Base-by-base conservation (phyloP, 2,329 filamentous ascomycete species). In the Cytospora schulzeri region DNA sequence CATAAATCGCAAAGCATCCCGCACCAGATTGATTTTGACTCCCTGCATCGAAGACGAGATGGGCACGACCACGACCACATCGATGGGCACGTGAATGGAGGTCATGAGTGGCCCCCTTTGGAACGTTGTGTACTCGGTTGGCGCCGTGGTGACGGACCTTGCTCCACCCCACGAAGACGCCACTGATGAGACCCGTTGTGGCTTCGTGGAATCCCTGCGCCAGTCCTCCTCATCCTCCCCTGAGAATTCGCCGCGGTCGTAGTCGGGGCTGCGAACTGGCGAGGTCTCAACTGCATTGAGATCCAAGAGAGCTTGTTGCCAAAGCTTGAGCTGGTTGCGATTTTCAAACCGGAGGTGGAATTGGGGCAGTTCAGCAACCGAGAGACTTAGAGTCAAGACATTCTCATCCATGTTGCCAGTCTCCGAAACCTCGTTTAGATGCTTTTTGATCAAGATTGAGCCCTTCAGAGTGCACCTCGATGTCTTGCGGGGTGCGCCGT, bases 11-110 rank as follows among this genome's bases (percentile, higher is more conserved):
- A 99, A 83, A 0, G 94, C 91, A 76, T 99, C 95, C 51, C 93
- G 89, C 17, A 99, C 87, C 1, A 99, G 83, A 67, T 94, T 96
- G 73, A 98, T 97, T 80, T 99, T 99, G 66, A 99, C 86, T n/a
- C 95, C 95, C 77, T 98, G 95, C 94, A 98, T 99, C 0, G 95
- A 98, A 1, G 94, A 96, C 0, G 95, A 98, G 7, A 99, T 93
- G 0, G 95, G 95, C 38, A 99, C 93, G 26, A 99, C 95, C 0
- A 98, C 92, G 0, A 99, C 94, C 33, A 99, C 88, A 73, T 99
- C 95, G 61, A 98, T 87, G 1, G 95, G 94, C 19, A 98, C 92
- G 74, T 99, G 95, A 56, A 94, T 76, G 7, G 89, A 85, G 24
- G 80, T 78, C 67, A 77, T 78, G 63, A 72, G 71, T 60, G 78